These are phyloP conservation scores for Pleurotus sapidus DNA, from an alignment of 768 basidiomycete species.

Conservation along the genomic window DNA sequence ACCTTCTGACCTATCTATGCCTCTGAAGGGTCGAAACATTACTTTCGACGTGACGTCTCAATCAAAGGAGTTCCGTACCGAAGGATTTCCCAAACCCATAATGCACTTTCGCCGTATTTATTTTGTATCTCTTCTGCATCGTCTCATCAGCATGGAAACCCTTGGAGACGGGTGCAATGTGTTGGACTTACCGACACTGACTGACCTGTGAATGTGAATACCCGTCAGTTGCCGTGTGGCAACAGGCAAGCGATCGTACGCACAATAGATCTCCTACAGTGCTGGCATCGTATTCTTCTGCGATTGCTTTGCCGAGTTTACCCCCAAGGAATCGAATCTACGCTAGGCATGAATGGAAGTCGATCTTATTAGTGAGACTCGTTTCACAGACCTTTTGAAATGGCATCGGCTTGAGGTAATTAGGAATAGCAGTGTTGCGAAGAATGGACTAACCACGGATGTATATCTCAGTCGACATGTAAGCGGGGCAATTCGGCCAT, in stretches of 20 bases:
- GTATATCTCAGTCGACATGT: neutral
- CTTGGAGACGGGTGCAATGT: neutral
- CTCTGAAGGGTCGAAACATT: constrained; percentile 37
- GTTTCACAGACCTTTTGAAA: constrained; percentile 73
- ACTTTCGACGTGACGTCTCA: neutral
- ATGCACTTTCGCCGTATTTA: constrained; percentile 76
- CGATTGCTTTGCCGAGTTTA: constrained; percentile 86
- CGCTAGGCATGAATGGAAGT: neutral
- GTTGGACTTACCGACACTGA: constrained; percentile 48
- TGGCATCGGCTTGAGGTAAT: constrained; percentile 78
- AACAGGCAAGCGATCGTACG: constrained; percentile 24
- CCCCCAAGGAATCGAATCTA: constrained; percentile 95
- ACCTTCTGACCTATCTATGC: constrained; percentile 91
- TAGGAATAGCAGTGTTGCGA: constrained; percentile 77
- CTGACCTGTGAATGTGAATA: constrained; percentile 34
- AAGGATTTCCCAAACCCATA: constrained; percentile 92
- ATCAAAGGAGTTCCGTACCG: constrained; percentile 41
- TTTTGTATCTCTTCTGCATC: constrained; percentile 69
- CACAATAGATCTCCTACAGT: constrained; percentile 91
- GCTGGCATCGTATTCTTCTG: constrained; percentile 83
- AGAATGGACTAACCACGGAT: constrained; percentile 64
- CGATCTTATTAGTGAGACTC: neutral
- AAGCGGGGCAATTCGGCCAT: neutral
- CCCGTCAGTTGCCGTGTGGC: neutral
- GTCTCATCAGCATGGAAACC: constrained; percentile 11